These are phyloP conservation scores for Xylaria longipes DNA, from an alignment of 495 filamentous ascomycete species.

Conservation along the genomic window DNA sequence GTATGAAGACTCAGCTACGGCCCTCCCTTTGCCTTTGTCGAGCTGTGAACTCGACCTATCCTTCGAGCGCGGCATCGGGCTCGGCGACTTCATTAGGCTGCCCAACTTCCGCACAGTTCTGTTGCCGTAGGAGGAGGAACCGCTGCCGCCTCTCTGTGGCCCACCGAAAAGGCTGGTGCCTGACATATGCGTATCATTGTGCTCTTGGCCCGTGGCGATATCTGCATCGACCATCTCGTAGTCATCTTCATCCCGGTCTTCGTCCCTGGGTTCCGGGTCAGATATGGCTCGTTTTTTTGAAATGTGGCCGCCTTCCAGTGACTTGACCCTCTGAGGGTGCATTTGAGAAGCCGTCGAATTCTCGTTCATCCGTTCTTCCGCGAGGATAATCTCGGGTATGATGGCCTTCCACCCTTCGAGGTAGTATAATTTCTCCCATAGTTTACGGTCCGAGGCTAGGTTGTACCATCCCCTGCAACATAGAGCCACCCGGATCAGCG, in stretches of 20 bases:
- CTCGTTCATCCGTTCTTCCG: conserved; percentile 65
- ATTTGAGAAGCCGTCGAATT: conserved; percentile 31
- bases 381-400: conserved; percentile 65
- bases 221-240: conserved; percentile 54
- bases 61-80: conserved; percentile 34
- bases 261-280: conserved; percentile 24
- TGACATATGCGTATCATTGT: conserved; percentile 36
- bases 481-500: conserved; percentile 76
- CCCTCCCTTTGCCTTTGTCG: conserved; percentile 47
- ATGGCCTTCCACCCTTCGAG: conserved; percentile 85
- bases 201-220: conserved; percentile 35
- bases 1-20: conserved; percentile 31
- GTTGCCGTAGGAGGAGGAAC: conserved; percentile 37
- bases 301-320: conserved; percentile 48
- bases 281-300: conserved; percentile 57
- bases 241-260: conserved; percentile 46
- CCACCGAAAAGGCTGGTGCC: conserved; percentile 47
- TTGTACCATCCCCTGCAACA: conserved; percentile 83
- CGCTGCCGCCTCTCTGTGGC: conserved; percentile 31
- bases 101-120: conserved; percentile 32
- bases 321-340: conserved; percentile 39
- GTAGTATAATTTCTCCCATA: conserved; percentile 85
- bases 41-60: conserved; percentile 22
- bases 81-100: conserved; percentile 38
- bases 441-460: conserved; percentile 78